Base-by-base conservation (phyloP, 257 asterid species). In the Linaria vulgaris region DNA sequence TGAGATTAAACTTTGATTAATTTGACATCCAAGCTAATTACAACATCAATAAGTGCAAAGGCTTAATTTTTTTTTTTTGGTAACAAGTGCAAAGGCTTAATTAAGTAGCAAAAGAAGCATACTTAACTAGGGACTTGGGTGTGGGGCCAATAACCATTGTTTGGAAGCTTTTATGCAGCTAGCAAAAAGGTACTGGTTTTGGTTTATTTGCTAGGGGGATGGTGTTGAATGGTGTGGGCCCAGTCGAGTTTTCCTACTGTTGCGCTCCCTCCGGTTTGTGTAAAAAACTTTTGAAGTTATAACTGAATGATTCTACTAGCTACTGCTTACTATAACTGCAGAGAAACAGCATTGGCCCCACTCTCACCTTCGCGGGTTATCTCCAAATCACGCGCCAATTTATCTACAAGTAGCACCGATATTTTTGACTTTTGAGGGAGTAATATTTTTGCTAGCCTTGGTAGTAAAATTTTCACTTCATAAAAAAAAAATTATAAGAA, bases 181-280 rank as follows among this genome's bases (percentile, higher is more conserved):
- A 61, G 43, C 54, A 65, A 34, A 65, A n/a, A 6, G 22, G 17
- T 16, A 56, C 34, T 25, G 13, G 14, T 57, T 24, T 44, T 54
- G 44, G 39, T 66, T 66, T 65, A 21, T 66, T 53, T 53, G 38
- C 41, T 7, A 59, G 44, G 70, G 51, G 56, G 21, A 22, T 20
- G 61, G 69, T 30, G 14, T 39, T 39, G 54, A 52, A 65, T 54
- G 20, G 47, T 39, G 22, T 0, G 70, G 63, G 7, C 41, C 69
- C 53, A 11, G 15, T 17, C 5, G 45, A 11, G 5, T 23, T 3
- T 14, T 34, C 47, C 54, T 64, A 8, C 61, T 16, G 70, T 64
- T 9, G 21, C 41, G 11, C 17, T 54, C 14, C 31, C 63, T 53
- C 19, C 63, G 15, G 63, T 54, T 44, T 17, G 30, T 61, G 47